phyloP scores from a whole-genome alignment of 108 stramenopile species.

The Cyclotella cryptica region DNA sequence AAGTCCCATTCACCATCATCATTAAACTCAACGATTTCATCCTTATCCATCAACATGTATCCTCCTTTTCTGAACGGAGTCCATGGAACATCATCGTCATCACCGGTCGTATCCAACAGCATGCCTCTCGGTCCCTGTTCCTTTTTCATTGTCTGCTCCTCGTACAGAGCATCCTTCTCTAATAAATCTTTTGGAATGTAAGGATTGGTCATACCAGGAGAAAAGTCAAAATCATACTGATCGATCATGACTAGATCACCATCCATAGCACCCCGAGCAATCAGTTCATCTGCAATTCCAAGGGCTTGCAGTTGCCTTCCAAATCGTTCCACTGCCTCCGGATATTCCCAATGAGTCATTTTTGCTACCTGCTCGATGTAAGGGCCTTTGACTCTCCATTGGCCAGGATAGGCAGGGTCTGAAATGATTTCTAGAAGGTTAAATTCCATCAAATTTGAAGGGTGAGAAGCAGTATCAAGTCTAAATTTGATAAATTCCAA shows the following conservation, averaged over 20 bases:
- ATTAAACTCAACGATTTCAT: slow-evolving; percentile 82
- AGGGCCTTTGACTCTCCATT: slow-evolving; percentile 84
- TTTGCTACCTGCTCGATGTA: slow-evolving; percentile 91
- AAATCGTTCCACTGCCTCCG: slow-evolving; percentile 91
- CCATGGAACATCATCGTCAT: slow-evolving; percentile 61
- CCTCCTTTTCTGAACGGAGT: slow-evolving; percentile 81
- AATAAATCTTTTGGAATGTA: slow-evolving; percentile 89
- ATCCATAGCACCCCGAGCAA: slow-evolving; percentile 76
- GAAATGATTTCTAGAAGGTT: slow-evolving; percentile 69
- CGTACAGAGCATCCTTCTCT: slow-evolving; percentile 70
- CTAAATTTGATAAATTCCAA: background rate
- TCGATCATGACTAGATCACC: slow-evolving; percentile 94
- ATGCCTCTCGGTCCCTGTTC: slow-evolving; percentile 33
- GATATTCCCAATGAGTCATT: slow-evolving; percentile 96
- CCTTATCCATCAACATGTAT: slow-evolving; percentile 82
- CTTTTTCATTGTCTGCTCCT: slow-evolving; percentile 38
- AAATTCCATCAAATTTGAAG: background rate
- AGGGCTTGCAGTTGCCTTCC: slow-evolving; percentile 87
- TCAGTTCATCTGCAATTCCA: slow-evolving; percentile 80
- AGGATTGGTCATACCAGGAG: slow-evolving; percentile 78
- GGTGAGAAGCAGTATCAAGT: background rate
- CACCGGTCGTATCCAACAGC: slow-evolving; percentile 39
- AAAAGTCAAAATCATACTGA: slow-evolving; percentile 89
- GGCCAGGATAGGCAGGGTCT: slow-evolving; percentile 90
- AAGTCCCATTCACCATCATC: slow-evolving; percentile 86